Conservation (phyloP, 2,329 filamentous ascomycete species). For the Arthroderma sp. region DNA sequence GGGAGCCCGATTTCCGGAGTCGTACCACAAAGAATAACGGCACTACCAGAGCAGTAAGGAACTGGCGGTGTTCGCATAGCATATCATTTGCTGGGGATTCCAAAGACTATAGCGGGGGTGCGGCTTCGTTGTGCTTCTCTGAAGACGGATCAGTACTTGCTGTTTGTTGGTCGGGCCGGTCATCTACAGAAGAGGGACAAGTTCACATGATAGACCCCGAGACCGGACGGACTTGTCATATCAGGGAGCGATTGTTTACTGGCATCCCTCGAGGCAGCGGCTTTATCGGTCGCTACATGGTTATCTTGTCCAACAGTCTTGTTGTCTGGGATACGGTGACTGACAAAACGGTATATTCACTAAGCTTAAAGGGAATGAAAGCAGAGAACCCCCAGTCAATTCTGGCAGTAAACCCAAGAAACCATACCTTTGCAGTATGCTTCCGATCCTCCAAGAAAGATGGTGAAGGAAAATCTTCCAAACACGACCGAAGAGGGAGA, state of each 20-base stretch:
- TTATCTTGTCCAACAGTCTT: slow-evolving; percentile 61
- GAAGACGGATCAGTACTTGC: slow-evolving; percentile 76
- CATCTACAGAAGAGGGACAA: slow-evolving; percentile 42
- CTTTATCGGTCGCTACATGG: slow-evolving; percentile 59
- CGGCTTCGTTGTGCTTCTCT: slow-evolving; percentile 63
- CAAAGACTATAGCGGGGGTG: slow-evolving; percentile 19
- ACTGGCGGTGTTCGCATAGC: slow-evolving; percentile 58
- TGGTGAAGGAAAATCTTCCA: slow-evolving; percentile 20
- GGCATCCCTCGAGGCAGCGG: slow-evolving; percentile 53
- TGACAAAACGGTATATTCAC: slow-evolving; percentile 50
- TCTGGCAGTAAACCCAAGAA: slow-evolving; percentile 56
- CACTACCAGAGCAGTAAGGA: slow-evolving; percentile 47
- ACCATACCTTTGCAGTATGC: slow-evolving; percentile 53
- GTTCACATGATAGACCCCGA: slow-evolving; percentile 66
- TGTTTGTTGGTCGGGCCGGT: slow-evolving; percentile 31
- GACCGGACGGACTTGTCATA: slow-evolving; percentile 52
- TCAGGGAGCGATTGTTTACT: slow-evolving; percentile 54
- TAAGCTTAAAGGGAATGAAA: too few species aligned
- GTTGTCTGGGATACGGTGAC: slow-evolving; percentile 74
- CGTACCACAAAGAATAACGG: slow-evolving; percentile 35
- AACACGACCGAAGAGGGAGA: slow-evolving; percentile 30
- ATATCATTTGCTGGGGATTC: slow-evolving; percentile 12
- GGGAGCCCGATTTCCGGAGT: slow-evolving; percentile 60
- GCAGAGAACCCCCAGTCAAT: slow-evolving; percentile 12
- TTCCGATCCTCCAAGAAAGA: slow-evolving; percentile 29